Evolutionary conservation across 2,329 filamentous ascomycete genomes (phyloP).

Genomic region (Dactylellina sp.): DNA sequence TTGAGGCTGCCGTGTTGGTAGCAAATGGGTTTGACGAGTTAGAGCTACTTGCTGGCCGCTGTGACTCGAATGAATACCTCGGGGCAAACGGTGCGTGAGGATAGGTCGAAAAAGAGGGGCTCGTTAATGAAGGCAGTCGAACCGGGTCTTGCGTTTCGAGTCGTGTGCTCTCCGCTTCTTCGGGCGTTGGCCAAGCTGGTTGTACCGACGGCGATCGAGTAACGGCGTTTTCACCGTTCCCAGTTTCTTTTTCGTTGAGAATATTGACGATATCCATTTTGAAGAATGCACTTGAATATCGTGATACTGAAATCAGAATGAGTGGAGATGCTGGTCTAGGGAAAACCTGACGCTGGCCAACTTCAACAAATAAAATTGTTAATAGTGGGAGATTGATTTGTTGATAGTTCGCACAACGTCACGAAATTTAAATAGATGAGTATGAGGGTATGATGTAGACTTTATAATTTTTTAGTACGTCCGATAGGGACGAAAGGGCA

Average conservation of each 20-base stretch:
- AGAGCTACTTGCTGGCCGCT: constrained; percentile 62
- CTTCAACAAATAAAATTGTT: background rate
- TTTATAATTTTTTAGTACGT: constrained; percentile 48
- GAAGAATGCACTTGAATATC: constrained; percentile 1
- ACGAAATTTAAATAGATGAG: constrained; percentile 11
- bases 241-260: constrained; percentile 67
- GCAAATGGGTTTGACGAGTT: constrained; percentile 63
- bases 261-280: constrained; percentile 69
- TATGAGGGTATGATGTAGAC: constrained; percentile 48
- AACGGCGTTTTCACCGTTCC: constrained; percentile 64
- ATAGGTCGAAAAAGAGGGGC: constrained; percentile 46
- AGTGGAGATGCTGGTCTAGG: background rate
- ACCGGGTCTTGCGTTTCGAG: constrained; percentile 36
- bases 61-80: constrained; percentile 58
- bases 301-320: background rate
- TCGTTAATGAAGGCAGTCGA: constrained; percentile 37
- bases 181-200: constrained; percentile 64
- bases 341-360: background rate
- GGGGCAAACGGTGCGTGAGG: constrained; percentile 47
- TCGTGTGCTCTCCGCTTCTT: constrained; percentile 62
- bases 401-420: constrained; percentile 30
- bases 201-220: constrained; percentile 64
- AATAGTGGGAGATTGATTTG: background rate
- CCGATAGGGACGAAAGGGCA: constrained; percentile 27
- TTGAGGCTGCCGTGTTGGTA: constrained; percentile 61